Conservation (phyloP, 352 stramenopile genomes). For the Phytophthora pistaciae region DNA sequence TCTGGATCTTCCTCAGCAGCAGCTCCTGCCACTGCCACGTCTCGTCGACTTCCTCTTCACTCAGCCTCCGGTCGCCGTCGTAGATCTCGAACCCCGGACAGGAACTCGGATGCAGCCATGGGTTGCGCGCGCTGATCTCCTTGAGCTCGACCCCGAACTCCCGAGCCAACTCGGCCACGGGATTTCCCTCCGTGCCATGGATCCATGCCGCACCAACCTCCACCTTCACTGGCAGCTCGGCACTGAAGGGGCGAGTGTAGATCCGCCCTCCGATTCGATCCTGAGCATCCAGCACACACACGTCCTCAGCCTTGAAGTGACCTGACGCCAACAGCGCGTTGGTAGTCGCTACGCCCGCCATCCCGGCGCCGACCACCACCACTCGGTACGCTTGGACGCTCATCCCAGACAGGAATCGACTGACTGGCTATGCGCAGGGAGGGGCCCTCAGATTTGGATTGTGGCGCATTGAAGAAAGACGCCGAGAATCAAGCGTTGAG, state of each 20-base stretch:
- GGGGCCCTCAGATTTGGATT: conserved; percentile 12
- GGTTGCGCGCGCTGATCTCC: conserved; percentile 60
- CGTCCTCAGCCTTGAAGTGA: conserved; percentile 32
- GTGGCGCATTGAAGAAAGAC: conserved; percentile 20
- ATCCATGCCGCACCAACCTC: conserved; percentile 67
- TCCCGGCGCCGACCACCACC: conserved; percentile 52
- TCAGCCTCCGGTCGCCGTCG: conserved; percentile 35
- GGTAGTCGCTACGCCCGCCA: conserved; percentile 54
- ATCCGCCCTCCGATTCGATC: conserved; percentile 58
- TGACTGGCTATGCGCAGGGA: conserved; percentile 19
- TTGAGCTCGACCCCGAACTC: conserved; percentile 50
- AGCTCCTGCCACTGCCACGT: conserved; percentile 60
- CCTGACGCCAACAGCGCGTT: conserved; percentile 42
- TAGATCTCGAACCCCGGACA: conserved; percentile 55
- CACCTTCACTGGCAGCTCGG: conserved; percentile 48
- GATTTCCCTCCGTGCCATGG: conserved; percentile 53
- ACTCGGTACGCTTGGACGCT: conserved; percentile 34
- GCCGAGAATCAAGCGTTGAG: background rate
- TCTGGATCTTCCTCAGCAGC: conserved; percentile 50
- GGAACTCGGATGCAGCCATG: conserved; percentile 61
- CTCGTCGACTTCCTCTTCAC: conserved; percentile 36
- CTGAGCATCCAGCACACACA: conserved; percentile 59
- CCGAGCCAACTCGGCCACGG: conserved; percentile 43
- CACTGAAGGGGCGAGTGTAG: conserved; percentile 49
- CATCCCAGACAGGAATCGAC: conserved; percentile 16